Evolutionary conservation across 1,284 basidiomycete genomes (phyloP).

Genomic region (Ceratobasidium papillatum): DNA sequence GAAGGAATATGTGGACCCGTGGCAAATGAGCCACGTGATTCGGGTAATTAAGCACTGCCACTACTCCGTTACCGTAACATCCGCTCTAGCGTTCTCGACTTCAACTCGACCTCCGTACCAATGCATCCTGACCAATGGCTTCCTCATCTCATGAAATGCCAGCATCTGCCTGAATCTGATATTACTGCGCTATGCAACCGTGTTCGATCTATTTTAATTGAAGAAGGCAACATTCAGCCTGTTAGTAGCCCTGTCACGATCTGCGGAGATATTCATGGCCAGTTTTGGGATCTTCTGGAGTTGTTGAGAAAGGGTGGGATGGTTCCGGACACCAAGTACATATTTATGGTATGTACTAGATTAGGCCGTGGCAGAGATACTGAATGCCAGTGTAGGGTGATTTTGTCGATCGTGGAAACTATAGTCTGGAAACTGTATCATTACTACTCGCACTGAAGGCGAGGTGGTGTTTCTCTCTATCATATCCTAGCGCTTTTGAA

Average conservation of each 20-base stretch:
- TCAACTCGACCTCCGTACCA: background rate
- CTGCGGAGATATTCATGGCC: constrained; percentile 94
- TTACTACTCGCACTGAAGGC: constrained; percentile 90
- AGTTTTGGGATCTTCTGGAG: constrained; percentile 96
- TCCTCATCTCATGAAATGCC: constrained; percentile 81
- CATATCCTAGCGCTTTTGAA: background rate
- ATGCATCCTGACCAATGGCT: constrained; percentile 77
- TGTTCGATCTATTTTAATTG: constrained; percentile 86
- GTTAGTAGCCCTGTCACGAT: constrained; percentile 91
- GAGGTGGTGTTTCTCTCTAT: constrained; percentile 61
- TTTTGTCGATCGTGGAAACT: constrained; percentile 97
- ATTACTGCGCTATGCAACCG: constrained; percentile 91
- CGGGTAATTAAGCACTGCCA: background rate
- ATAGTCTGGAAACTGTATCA: constrained; percentile 95
- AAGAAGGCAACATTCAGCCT: constrained; percentile 95
- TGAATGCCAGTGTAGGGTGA: constrained; percentile 73
- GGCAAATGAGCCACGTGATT: background rate
- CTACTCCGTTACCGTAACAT: background rate
- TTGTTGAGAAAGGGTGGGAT: constrained; percentile 89
- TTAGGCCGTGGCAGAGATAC: background rate
- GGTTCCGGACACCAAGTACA: constrained; percentile 90
- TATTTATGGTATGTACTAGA: constrained; percentile 84
- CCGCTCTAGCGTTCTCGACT: background rate
- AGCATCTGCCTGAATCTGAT: constrained; percentile 87
- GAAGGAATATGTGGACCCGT: background rate